Evolutionary conservation across 345 rosid genomes (phyloP).

Genomic region (Melaleuca alternifolia): DNA sequence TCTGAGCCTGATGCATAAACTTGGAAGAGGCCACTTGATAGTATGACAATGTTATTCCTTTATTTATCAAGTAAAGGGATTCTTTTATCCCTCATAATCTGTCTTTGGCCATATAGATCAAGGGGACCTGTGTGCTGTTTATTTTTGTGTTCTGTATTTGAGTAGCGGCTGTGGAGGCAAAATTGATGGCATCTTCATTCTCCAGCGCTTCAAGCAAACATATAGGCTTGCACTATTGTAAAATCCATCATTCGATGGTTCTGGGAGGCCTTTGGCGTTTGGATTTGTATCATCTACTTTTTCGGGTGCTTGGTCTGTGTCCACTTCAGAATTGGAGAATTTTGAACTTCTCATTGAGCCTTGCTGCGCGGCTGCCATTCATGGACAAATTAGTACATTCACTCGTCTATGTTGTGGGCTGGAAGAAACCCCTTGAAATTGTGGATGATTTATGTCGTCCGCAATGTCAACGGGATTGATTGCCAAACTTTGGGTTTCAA

Average conservation of each 20-base stretch:
- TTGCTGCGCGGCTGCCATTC: neutral
- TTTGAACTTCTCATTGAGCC: neutral
- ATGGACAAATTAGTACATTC: neutral
- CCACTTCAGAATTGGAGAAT: neutral
- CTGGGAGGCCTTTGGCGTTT: neutral
- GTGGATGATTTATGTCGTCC: neutral
- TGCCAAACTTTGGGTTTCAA: neutral
- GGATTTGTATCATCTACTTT: neutral
- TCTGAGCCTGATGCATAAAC: conserved; percentile 27
- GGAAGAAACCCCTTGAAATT: neutral
- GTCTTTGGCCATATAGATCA: neutral
- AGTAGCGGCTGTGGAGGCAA: neutral
- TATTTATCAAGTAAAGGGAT: neutral
- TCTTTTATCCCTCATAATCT: neutral
- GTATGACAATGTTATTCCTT: neutral
- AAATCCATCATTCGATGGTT: neutral
- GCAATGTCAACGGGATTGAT: neutral
- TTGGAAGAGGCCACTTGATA: neutral
- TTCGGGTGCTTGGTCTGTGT: neutral
- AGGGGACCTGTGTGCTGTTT: neutral
- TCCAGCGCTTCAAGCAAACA: neutral
- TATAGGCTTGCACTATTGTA: neutral
- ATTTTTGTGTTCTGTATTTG: neutral
- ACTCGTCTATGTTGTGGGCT: neutral
- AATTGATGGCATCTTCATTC: neutral